These are phyloP conservation scores for Coemansia sp. DNA, from an alignment of 192 early-diverging fungal species.

Conservation along the genomic window DNA sequence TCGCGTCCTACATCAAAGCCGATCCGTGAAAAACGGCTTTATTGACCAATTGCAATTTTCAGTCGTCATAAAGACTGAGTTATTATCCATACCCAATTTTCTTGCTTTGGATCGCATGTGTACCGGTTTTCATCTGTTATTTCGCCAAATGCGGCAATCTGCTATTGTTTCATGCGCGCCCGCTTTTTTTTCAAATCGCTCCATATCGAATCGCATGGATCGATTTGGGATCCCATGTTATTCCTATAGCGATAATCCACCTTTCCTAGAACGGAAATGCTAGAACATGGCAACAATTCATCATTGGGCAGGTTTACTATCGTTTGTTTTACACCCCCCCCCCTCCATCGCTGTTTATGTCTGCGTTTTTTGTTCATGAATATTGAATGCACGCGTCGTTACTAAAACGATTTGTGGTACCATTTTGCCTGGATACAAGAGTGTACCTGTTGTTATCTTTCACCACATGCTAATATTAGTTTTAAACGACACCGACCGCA, in stretches of 20 bases:
- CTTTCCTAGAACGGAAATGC: not conserved
- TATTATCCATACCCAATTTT: not conserved
- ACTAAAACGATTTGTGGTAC: not conserved
- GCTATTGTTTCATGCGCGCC: not conserved
- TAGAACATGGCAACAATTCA: not conserved
- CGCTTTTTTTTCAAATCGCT: not conserved
- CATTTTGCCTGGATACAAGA: not conserved
- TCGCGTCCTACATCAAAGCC: not conserved
- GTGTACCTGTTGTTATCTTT: not conserved
- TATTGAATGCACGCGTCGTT: no score
- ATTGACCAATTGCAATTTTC: constrained; percentile 5
- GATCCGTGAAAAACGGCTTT: not conserved
- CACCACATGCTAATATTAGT: not conserved
- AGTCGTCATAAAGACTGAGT: not conserved
- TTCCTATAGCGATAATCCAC: not conserved
- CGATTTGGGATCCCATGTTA: not conserved
- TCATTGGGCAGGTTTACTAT: not conserved
- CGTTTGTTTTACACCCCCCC: not conserved
- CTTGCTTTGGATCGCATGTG: constrained; percentile 2
- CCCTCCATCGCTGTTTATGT: constrained; percentile 1
- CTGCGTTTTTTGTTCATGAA: not conserved
- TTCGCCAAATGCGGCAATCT: not conserved
- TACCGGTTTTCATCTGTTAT: not conserved
- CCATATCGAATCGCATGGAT: not conserved
- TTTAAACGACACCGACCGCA: not conserved